These are phyloP conservation scores for Pythium angustatum DNA, from an alignment of 352 stramenopile species.

Conservation along the genomic window DNA sequence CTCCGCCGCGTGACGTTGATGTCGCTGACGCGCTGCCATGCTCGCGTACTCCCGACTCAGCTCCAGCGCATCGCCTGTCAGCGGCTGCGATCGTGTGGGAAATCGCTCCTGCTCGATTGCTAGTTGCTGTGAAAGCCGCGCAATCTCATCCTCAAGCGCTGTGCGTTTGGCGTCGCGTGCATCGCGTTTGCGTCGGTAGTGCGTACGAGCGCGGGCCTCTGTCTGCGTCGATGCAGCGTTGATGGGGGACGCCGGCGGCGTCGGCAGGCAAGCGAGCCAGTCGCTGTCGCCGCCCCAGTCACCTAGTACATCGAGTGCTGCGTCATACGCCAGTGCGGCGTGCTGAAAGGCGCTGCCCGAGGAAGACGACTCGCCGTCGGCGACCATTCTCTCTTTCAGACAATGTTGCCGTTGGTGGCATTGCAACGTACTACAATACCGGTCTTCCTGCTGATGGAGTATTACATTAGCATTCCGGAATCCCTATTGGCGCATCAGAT, in stretches of 20 bases:
- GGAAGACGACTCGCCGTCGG: too few species aligned
- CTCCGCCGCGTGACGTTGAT: neutral
- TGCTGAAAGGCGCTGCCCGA: neutral
- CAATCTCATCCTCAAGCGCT: neutral
- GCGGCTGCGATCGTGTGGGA: neutral
- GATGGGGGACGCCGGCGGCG: too few species aligned
- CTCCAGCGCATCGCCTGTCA: conserved; percentile 1
- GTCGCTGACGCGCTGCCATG: conserved; percentile 1
- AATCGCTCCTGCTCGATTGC: neutral
- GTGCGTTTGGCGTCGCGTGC: neutral
- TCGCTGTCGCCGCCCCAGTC: conserved; percentile 10
- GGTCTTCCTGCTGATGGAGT: too few species aligned
- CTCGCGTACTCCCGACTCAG: conserved; percentile 11
- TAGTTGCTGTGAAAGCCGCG: neutral
- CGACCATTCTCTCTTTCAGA: too few species aligned
- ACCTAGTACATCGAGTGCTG: conserved; percentile 2
- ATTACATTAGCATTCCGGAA: too few species aligned
- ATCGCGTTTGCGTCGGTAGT: conserved; percentile 10
- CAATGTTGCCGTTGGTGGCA: too few species aligned
- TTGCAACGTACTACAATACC: too few species aligned
- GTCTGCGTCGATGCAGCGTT: too few species aligned
- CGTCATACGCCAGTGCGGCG: neutral
- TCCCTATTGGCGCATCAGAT: too few species aligned
- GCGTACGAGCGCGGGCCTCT: neutral
- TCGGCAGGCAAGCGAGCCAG: neutral